A percentile compares a stretch with the other conserved stretches of the same genome.
These are phyloP conservation scores for Apiospora sp. DNA, from an alignment of 2,329 filamentous ascomycete species.

Conservation along the genomic window DNA sequence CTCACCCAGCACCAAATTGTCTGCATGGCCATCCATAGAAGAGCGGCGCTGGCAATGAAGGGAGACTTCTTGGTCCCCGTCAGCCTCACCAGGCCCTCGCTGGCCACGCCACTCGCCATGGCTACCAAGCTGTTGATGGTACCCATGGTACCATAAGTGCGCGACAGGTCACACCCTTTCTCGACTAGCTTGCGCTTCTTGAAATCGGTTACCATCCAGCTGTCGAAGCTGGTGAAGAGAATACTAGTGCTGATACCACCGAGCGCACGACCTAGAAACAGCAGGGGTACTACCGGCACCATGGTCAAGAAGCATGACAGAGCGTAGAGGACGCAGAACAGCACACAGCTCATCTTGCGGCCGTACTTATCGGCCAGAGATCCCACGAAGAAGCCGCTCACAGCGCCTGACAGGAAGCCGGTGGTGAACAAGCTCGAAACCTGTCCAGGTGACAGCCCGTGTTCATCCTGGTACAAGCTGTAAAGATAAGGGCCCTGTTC, in stretches of 20 bases:
- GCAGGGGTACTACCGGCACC: constrained; percentile 47
- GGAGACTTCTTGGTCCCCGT: constrained; percentile 60
- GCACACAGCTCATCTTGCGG: constrained; percentile 58
- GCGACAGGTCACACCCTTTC: constrained; percentile 40
- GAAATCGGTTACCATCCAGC: constrained; percentile 68
- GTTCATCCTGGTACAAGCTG: constrained; percentile 40
- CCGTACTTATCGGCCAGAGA: constrained; percentile 53
- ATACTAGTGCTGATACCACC: constrained; percentile 65
- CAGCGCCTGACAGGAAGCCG: constrained; percentile 57
- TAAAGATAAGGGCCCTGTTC: constrained; percentile 40
- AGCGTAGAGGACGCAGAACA: constrained; percentile 61
- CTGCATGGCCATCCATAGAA: constrained; percentile 52
- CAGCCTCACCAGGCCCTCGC: constrained; percentile 57
- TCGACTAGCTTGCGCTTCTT: constrained; percentile 52
- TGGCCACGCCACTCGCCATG: constrained; percentile 59
- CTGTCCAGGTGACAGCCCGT: constrained; percentile 33
- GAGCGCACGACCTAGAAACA: constrained; percentile 62
- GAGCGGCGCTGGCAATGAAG: constrained; percentile 55
- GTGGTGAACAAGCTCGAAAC: constrained; percentile 51
- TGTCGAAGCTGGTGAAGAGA: constrained; percentile 66
- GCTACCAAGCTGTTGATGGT: constrained; percentile 63
- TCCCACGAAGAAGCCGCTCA: constrained; percentile 52
- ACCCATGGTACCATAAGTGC: constrained; percentile 61
- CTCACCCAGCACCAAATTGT: constrained; percentile 59
- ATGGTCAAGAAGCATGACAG: constrained; percentile 61